phyloP scores from a whole-genome alignment of 2,329 filamentous ascomycete genomes.

The Alternaria triticina region DNA sequence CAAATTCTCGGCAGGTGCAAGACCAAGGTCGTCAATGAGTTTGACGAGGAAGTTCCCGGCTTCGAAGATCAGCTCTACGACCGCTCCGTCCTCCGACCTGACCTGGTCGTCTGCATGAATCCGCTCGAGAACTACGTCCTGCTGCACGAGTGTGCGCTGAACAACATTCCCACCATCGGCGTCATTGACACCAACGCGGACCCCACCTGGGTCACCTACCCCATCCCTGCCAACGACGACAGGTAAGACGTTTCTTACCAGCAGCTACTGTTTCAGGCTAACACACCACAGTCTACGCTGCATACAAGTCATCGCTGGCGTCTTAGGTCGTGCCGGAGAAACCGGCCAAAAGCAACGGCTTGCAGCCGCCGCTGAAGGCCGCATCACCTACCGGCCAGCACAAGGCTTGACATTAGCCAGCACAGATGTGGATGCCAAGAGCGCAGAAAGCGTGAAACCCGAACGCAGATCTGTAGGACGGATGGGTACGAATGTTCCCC shows the following conservation, averaged over 20 bases:
- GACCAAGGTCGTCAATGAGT: slow-evolving; percentile 77
- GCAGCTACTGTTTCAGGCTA: not conserved
- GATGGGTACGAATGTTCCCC: not conserved
- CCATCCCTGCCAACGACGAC: slow-evolving; percentile 96
- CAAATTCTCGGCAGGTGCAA: slow-evolving; percentile 77
- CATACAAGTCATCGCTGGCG: slow-evolving; percentile 80
- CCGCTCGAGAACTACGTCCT: slow-evolving; percentile 90
- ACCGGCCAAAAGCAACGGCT: slow-evolving; percentile 73
- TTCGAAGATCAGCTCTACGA: slow-evolving; percentile 71
- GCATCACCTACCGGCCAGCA: slow-evolving; percentile 63
- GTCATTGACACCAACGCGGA: slow-evolving; percentile 93
- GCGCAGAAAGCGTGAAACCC: not conserved
- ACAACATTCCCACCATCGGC: slow-evolving; percentile 91
- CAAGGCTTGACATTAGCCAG: slow-evolving; percentile 25
- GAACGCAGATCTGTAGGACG: not conserved
- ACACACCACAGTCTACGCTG: slow-evolving; percentile 71
- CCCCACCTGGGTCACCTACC: slow-evolving; percentile 93
- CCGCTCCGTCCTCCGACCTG: slow-evolving; percentile 75
- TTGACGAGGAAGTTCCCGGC: slow-evolving; percentile 68
- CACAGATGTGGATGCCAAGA: slow-evolving; percentile 15
- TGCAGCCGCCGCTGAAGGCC: slow-evolving; percentile 65
- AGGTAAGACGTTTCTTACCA: slow-evolving; percentile 60
- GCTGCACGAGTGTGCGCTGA: slow-evolving; percentile 87
- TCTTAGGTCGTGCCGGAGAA: slow-evolving; percentile 84
- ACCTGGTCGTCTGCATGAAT: slow-evolving; percentile 91